phyloP scores from a whole-genome alignment of 1,139 yeast species.

The Zygoascus sp. region DNA sequence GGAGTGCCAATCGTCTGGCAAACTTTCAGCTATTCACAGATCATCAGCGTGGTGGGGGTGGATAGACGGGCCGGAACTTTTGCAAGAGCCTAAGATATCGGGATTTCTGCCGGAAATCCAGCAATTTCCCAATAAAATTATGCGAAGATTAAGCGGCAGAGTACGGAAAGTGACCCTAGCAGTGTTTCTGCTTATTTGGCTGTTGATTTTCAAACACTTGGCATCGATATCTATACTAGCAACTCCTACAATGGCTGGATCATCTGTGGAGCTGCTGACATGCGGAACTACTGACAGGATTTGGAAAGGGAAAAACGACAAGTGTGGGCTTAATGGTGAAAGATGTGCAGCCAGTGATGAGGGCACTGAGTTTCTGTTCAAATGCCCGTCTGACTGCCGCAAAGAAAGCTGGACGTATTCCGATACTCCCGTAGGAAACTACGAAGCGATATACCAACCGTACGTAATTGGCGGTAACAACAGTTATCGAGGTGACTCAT shows the following conservation, averaged over 20 bases:
- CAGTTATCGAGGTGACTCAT: constrained; percentile 85
- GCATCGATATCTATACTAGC: constrained; percentile 28
- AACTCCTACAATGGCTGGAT: constrained; percentile 24
- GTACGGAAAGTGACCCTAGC: constrained; percentile 11
- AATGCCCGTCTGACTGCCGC: constrained; percentile 89
- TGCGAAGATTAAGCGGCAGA: constrained; percentile 10
- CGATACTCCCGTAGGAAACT: constrained; percentile 68
- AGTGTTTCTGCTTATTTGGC: constrained; percentile 22
- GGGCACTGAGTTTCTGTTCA: constrained; percentile 49
- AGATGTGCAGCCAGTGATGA: constrained; percentile 47
- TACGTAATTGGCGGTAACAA: constrained; percentile 65
- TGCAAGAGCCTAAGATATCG: constrained; percentile 26
- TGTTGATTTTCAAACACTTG: constrained; percentile 23
- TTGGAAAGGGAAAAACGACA: constrained; percentile 69
- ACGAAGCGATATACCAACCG: constrained; percentile 63
- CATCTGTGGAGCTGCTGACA: constrained; percentile 22
- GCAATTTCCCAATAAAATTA: constrained; percentile 22
- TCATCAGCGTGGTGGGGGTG: constrained; percentile 10
- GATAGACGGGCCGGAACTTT: constrained; percentile 28
- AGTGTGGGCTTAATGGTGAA: constrained; percentile 69
- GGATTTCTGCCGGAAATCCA: constrained; percentile 24
- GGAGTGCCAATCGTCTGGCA: background rate
- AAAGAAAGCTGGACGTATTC: constrained; percentile 74
- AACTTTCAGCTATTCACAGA: too few relatives aligned
- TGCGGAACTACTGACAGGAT: constrained; percentile 38